Conservation (phyloP, 2,329 filamentous ascomycete species). For the Aureobasidium subglaciale region DNA sequence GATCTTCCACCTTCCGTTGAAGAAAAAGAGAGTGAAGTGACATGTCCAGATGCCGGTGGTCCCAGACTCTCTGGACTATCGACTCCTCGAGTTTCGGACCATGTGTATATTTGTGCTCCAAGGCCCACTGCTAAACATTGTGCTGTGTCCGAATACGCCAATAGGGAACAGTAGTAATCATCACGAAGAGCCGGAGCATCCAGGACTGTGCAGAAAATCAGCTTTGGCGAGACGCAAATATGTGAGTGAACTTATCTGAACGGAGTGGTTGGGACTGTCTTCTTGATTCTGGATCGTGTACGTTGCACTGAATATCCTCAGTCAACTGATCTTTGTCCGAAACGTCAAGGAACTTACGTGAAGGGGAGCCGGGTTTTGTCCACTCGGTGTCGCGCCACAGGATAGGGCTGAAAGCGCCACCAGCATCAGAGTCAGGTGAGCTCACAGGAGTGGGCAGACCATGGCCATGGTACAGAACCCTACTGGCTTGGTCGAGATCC, state of each 20-base stretch:
- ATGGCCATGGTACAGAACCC: constrained; percentile 46
- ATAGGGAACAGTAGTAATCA: constrained; percentile 88
- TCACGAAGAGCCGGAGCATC: constrained; percentile 85
- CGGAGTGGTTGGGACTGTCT: constrained; percentile 59
- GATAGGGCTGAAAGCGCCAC: neutral
- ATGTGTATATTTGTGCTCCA: constrained; percentile 72
- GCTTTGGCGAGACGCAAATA: constrained; percentile 9
- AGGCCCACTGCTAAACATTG: constrained; percentile 79
- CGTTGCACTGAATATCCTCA: constrained; percentile 21
- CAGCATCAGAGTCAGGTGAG: neutral
- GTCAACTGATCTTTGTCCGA: constrained; percentile 18
- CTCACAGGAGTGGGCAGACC: neutral
- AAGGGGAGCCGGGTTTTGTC: constrained; percentile 21
- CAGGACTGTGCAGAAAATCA: constrained; percentile 57
- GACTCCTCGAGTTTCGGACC: constrained; percentile 71
- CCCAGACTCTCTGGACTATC: constrained; percentile 49
- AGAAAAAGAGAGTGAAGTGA: constrained; percentile 88
- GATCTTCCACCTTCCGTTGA: constrained; percentile 66
- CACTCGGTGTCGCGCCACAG: constrained; percentile 38
- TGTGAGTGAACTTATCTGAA: constrained; percentile 56
- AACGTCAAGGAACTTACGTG: constrained; percentile 17
- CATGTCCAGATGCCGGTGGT: constrained; percentile 46
- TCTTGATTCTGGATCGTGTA: constrained; percentile 25
- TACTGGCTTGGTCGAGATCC: constrained; percentile 63
- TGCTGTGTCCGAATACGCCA: constrained; percentile 73